Evolutionary conservation across 2,329 filamentous ascomycete species (phyloP).

Genomic region (Trichoderma aggressivum): DNA sequence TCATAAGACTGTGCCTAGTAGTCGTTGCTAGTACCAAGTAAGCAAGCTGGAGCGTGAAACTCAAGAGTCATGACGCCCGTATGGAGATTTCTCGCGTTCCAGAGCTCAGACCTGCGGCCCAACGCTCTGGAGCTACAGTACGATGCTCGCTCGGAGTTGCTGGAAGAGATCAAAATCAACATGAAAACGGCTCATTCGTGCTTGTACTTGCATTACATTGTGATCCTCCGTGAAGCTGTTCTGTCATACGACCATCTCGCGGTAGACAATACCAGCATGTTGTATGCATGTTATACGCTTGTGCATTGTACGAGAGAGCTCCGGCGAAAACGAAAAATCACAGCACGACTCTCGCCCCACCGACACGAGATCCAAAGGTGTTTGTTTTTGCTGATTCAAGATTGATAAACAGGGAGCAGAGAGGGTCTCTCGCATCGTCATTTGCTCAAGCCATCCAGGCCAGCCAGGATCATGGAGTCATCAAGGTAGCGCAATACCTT

Average conservation of each 20-base stretch:
- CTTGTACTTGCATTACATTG: background rate
- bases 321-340: background rate
- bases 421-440: background rate
- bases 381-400: slow-evolving; percentile 18
- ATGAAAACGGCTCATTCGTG: background rate
- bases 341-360: background rate
- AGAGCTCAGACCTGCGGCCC: slow-evolving; percentile 2
- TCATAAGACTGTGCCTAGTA: background rate
- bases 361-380: slow-evolving; percentile 11
- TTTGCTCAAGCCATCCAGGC: background rate
- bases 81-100: slow-evolving; percentile 12
- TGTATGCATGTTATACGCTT: background rate
- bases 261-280: background rate
- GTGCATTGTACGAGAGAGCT: background rate
- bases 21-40: background rate
- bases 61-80: background rate
- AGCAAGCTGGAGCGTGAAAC: background rate
- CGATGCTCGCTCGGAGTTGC: slow-evolving; percentile 4
- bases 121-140: background rate
- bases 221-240: background rate
- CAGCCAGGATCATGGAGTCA: background rate
- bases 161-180: background rate
- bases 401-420: slow-evolving; percentile 11
- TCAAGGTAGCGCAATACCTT: slow-evolving; percentile 20
- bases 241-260: background rate